Conservation (phyloP, 345 rosid genomes). For the Eucalyptus camaldulensis region DNA sequence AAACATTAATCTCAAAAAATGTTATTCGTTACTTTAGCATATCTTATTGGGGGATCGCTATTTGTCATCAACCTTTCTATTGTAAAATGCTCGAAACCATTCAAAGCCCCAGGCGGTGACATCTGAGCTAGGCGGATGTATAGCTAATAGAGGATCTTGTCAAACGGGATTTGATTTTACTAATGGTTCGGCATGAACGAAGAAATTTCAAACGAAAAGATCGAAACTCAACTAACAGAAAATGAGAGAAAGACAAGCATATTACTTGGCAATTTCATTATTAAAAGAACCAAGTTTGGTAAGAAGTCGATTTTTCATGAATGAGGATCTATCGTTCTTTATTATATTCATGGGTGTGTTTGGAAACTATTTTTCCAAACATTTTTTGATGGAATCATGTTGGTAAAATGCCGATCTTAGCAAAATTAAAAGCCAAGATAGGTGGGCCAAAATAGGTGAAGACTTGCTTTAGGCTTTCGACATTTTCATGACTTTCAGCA, state of each 20-base stretch:
- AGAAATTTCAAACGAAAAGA: neutral
- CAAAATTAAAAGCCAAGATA: accelerated
- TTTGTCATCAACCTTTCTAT: neutral
- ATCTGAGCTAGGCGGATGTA: neutral
- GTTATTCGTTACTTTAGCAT: neutral
- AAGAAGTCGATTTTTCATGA: neutral
- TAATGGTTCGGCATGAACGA: accelerated
- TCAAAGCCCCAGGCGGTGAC: neutral
- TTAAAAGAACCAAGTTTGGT: neutral
- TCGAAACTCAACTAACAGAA: neutral
- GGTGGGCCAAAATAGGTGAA: neutral
- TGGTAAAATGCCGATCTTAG: accelerated
- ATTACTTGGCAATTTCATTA: neutral
- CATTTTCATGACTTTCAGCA: accelerated
- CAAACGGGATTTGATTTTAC: neutral
- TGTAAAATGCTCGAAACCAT: neutral
- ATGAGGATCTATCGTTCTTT: neutral
- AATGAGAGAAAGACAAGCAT: neutral
- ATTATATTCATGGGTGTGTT: neutral
- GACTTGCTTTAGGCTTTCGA: accelerated
- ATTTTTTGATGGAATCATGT: neutral
- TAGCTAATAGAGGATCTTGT: neutral
- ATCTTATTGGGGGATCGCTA: neutral
- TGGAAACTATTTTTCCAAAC: neutral
- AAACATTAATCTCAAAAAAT: neutral